Base-by-base conservation (phyloP, 305 asterid species). In the Fraxinus platypoda region DNA sequence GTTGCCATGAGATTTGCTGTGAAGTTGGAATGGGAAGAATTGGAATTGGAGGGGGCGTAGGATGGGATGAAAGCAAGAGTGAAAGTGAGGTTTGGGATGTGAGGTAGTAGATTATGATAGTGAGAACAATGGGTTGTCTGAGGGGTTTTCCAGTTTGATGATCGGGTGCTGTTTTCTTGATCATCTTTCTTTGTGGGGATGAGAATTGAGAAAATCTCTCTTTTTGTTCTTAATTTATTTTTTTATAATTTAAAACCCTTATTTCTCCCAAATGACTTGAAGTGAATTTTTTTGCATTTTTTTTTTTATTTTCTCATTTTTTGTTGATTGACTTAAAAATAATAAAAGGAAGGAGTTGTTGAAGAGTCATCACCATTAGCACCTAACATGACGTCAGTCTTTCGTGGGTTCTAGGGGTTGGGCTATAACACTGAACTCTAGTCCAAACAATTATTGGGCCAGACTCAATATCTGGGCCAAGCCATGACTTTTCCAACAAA, bases 1-100 rank as follows among this genome's bases (percentile, higher is more conserved):
- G 90, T 78, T 95, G 97, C 99, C 99, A 95, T 89, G 95, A 90
- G 81, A 95, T 86, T 78, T 95, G 99, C 21, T 77, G 89, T 12
- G 97, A 76, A 43, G 84, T 85, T 80, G 99, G 99, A 76, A 95
- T 92, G 2, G 99, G 98, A 8, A 93, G 89, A 59, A 93, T 78
- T 54, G 99, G 98, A 78, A 95, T 83, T 77, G 99, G 99, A 12
- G 99, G 97, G 25, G 93, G 92, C 19, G 77, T 85, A 57, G 85
- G 92, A 19, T 37, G 83, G n/a, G 85, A 81, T 3, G 87, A 82
- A 21, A 38, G 77, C 13, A 78, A 83, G 72, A 30, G 79, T 31
- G 88, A 84, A 49, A 79, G 38, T 9, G 83, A 79, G 43, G 88
- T 64, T 83, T 74, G 79, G 79, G 80, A 79, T 49, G 81, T 43